A percentile compares a stretch with the other conserved stretches of the same genome.
These are phyloP conservation scores for Ichthyophonus hoferi DNA, from an alignment of 208 protist genomes.

Conservation along the genomic window DNA sequence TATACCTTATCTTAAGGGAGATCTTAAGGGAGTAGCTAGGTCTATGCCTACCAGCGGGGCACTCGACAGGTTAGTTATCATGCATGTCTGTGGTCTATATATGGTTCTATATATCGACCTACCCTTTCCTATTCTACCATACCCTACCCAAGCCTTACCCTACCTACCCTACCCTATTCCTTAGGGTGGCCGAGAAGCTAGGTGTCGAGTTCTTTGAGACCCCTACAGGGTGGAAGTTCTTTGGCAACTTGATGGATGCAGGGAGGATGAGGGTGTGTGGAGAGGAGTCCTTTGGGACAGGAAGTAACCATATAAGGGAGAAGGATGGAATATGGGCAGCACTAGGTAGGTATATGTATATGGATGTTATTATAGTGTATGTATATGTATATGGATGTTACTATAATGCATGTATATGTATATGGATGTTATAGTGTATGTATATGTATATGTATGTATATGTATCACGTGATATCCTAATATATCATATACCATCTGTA, in stretches of 20 bases:
- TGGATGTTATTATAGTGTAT: too few relatives aligned
- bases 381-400: too few relatives aligned
- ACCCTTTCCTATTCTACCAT: too few relatives aligned
- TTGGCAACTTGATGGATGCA: constrained; percentile 93
- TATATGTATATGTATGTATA: too few relatives aligned
- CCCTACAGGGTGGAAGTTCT: constrained; percentile 98
- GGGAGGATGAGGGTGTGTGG: constrained; percentile 84
- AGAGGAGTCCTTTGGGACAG: constrained; percentile 96
- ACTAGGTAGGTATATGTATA: constrained; percentile 70
- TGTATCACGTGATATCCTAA: too few relatives aligned
- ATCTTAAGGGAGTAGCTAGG: constrained; percentile 24
- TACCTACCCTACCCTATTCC: too few relatives aligned
- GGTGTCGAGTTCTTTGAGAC: constrained; percentile 76
- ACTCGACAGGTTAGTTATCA: constrained; percentile 9
- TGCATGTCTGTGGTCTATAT: too few relatives aligned
- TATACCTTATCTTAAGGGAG: constrained; percentile 81
- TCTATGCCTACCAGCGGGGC: constrained; percentile 36
- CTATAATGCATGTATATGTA: too few relatives aligned
- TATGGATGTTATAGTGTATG: too few relatives aligned
- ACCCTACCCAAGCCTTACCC: too few relatives aligned
- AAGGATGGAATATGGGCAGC: constrained; percentile 97
- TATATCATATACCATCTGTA: too few relatives aligned
- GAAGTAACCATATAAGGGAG: constrained; percentile 91
- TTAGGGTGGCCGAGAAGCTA: constrained; percentile 65
- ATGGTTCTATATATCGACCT: too few relatives aligned